These are phyloP conservation scores for Ilyonectria robusta DNA, from an alignment of 2,329 filamentous ascomycete species.

Conservation along the genomic window DNA sequence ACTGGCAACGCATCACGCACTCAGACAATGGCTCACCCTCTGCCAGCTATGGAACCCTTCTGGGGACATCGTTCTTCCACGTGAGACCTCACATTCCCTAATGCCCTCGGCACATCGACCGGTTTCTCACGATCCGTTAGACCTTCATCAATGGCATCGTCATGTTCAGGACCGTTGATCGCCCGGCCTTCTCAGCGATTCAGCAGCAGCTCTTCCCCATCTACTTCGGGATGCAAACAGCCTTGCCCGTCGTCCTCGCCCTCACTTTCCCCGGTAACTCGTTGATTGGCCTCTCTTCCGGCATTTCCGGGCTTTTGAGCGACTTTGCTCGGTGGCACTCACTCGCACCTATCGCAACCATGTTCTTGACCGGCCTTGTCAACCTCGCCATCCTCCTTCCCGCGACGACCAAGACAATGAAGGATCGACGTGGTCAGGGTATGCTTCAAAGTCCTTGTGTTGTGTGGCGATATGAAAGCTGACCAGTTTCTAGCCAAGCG, in stretches of 20 bases:
- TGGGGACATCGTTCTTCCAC: conserved; percentile 91
- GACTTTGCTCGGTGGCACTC: conserved; percentile 74
- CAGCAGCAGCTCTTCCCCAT: conserved; percentile 87
- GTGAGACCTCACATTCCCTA: conserved; percentile 54
- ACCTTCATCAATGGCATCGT: conserved; percentile 83
- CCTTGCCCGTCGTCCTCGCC: conserved; percentile 79
- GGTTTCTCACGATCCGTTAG: conserved; percentile 55
- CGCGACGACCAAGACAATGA: conserved; percentile 81
- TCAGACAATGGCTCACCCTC: conserved; percentile 38
- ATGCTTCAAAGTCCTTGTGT: conserved; percentile 46
- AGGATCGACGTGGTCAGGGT: conserved; percentile 84
- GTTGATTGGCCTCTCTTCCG: conserved; percentile 61
- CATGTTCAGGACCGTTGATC: conserved; percentile 82
- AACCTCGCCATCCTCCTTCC: conserved; percentile 84
- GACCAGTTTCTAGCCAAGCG: conserved; percentile 73
- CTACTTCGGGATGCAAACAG: conserved; percentile 89
- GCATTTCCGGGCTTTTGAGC: conserved; percentile 71
- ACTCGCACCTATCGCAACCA: conserved; percentile 77
- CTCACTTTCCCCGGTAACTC: conserved; percentile 83
- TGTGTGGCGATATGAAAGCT: conserved; percentile 18
- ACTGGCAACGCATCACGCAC: not conserved
- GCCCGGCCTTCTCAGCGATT: conserved; percentile 84
- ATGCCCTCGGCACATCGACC: not conserved
- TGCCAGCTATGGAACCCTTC: conserved; percentile 84
- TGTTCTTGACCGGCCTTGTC: conserved; percentile 77